These are phyloP conservation scores for Nyctanthes arbortristis DNA, from an alignment of 257 asterid species.

Conservation along the genomic window DNA sequence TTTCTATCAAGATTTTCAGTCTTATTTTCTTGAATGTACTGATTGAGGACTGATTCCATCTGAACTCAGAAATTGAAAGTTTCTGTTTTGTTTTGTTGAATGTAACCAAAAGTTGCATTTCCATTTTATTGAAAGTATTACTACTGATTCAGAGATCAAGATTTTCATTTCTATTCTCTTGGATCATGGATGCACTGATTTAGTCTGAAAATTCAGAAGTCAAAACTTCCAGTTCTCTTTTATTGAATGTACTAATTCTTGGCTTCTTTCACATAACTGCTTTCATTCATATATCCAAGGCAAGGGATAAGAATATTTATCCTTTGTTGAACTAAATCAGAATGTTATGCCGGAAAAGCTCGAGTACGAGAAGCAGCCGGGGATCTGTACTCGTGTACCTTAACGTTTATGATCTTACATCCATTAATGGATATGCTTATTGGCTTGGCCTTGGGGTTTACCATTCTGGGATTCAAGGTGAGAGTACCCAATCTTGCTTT, in stretches of 20 bases:
- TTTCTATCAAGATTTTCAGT: background rate
- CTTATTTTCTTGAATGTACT: background rate
- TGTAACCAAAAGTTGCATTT: too few relatives aligned
- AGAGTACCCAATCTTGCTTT: slow-evolving; percentile 6
- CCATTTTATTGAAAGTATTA: too few relatives aligned
- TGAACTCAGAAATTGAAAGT: too few relatives aligned
- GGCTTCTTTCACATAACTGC: background rate
- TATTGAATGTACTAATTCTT: too few relatives aligned
- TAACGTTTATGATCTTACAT: slow-evolving; percentile 45
- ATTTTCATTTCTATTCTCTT: too few relatives aligned
- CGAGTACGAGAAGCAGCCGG: slow-evolving; percentile 19
- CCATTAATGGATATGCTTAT: slow-evolving; percentile 46
- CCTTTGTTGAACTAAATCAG: background rate
- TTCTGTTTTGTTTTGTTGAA: too few relatives aligned
- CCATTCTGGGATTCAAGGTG: slow-evolving; percentile 55
- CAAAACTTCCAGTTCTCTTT: too few relatives aligned
- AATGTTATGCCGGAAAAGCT: slow-evolving; percentile 38
- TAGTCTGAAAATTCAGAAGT: background rate
- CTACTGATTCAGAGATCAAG: too few relatives aligned
- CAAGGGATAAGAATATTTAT: background rate
- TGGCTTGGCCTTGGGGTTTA: slow-evolving; percentile 54
- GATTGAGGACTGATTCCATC: too few relatives aligned
- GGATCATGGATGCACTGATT: too few relatives aligned
- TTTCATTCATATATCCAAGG: background rate
- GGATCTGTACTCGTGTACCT: slow-evolving; percentile 44